A percentile compares a stretch with the other conserved stretches of the same genome.
phyloP scores from a whole-genome alignment of 2,329 filamentous ascomycete genomes.

The Hysterium pulicare region DNA sequence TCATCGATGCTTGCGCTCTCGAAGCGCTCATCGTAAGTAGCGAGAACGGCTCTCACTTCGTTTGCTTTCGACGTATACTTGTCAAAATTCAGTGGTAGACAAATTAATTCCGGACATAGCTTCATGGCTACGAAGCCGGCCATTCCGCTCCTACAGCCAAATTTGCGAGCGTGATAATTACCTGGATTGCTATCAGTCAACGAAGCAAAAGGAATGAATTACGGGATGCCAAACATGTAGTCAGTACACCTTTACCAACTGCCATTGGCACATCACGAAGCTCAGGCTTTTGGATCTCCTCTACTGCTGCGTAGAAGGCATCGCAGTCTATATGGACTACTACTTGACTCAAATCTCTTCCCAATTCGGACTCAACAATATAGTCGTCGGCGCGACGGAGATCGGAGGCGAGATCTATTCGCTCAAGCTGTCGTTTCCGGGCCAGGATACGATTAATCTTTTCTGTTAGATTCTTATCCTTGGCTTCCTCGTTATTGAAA shows the following conservation, averaged over 20 bases:
- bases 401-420: constrained; percentile 69
- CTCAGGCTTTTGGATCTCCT: constrained; percentile 71
- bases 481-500: constrained; percentile 84
- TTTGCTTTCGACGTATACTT: constrained; percentile 90
- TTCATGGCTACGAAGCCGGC: constrained; percentile 93
- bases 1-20: constrained; percentile 95
- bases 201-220: too few species aligned
- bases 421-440: constrained; percentile 72
- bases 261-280: constrained; percentile 85
- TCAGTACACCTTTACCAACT: constrained; percentile 71
- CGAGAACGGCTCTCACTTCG: constrained; percentile 78
- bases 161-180: constrained; percentile 88
- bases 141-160: constrained; percentile 92
- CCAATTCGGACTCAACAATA: constrained; percentile 72
- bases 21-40: constrained; percentile 84
- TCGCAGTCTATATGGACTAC: constrained; percentile 95
- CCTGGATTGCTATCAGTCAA: too few species aligned
- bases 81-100: constrained; percentile 79
- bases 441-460: constrained; percentile 79
- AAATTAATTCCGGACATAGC: constrained; percentile 80
- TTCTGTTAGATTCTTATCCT: constrained; percentile 75
- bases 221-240: too few species aligned
- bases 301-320: constrained; percentile 94
- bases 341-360: constrained; percentile 76
- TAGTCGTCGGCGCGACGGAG: constrained; percentile 75